phyloP scores from a whole-genome alignment of 169 alveolate genomes.

The Blepharisma undulans region DNA sequence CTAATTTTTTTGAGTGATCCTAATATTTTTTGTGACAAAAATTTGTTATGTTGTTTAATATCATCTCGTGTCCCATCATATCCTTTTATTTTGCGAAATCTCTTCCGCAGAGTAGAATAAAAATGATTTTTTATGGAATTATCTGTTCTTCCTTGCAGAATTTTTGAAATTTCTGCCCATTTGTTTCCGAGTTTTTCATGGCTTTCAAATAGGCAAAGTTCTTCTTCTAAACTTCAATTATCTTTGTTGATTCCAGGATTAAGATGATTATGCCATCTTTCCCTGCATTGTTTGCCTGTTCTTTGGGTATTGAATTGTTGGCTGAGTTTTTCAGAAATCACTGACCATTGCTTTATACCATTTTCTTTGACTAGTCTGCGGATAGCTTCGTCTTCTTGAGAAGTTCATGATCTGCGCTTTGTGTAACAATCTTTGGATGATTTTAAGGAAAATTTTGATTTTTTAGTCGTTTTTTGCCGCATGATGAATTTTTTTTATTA shows the following conservation, averaged over 20 bases:
- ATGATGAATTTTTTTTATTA: neutral
- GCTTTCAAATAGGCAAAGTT: constrained; percentile 50
- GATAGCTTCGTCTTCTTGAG: constrained; percentile 73
- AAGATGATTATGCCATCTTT: constrained; percentile 78
- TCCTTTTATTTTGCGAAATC: constrained; percentile 41
- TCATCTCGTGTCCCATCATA: constrained; percentile 13
- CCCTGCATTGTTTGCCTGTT: constrained; percentile 81
- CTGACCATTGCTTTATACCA: constrained; percentile 77
- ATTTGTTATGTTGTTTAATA: neutral
- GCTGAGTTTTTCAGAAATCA: constrained; percentile 45
- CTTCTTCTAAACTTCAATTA: constrained; percentile 72
- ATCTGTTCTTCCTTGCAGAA: constrained; percentile 88
- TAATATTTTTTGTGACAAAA: neutral
- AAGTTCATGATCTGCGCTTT: constrained; percentile 73
- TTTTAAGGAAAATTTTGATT: neutral
- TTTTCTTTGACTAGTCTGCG: constrained; percentile 67
- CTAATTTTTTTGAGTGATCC: neutral
- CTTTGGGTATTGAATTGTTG: neutral
- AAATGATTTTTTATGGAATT: constrained; percentile 88
- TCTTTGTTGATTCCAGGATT: constrained; percentile 69
- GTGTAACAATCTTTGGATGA: neutral
- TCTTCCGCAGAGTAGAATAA: constrained; percentile 75
- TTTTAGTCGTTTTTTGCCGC: neutral
- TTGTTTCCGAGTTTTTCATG: constrained; percentile 71
- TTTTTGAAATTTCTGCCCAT: constrained; percentile 87